These are phyloP conservation scores for Castanea crenata DNA, from an alignment of 306 rosid genomes.

Conservation along the genomic window DNA sequence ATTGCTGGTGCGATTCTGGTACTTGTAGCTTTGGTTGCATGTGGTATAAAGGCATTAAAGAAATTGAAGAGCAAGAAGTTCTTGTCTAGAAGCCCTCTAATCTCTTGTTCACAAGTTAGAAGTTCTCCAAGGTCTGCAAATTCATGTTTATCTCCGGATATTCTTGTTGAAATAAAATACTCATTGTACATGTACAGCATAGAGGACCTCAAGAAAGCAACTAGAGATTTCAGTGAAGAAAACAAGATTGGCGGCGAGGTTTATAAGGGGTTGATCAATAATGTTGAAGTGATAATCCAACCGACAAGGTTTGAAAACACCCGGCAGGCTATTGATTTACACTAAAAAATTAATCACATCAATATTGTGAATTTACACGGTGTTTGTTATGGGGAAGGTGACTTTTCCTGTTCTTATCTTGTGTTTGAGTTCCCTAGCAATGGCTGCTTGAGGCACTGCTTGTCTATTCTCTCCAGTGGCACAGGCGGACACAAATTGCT, in stretches of 20 bases:
- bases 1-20: conserved; percentile 38
- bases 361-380: conserved; percentile 63
- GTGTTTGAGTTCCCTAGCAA: conserved; percentile 64
- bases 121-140: conserved; percentile 32
- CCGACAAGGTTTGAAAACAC: conserved; percentile 53
- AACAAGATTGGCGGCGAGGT: conserved; percentile 37
- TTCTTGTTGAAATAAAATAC: conserved; percentile 61
- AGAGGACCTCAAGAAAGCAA: conserved; percentile 48
- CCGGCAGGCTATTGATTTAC: conserved; percentile 49
- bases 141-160: conserved; percentile 60
- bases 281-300: conserved; percentile 57
- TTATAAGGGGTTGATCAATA: conserved; percentile 41
- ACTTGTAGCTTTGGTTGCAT: conserved; percentile 38
- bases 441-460: conserved; percentile 56
- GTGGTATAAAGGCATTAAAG: conserved; percentile 32
- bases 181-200: conserved; percentile 48
- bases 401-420: conserved; percentile 48
- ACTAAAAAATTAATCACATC: conserved; percentile 64
- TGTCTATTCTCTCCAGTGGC: conserved; percentile 45
- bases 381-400: conserved; percentile 52
- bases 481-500: conserved; percentile 49
- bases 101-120: conserved; percentile 31
- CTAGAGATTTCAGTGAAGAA: conserved; percentile 52
- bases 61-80: conserved; percentile 34
- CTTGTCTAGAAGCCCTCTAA: conserved; percentile 30